These are phyloP conservation scores for Tricholoma sp. DNA, from an alignment of 768 basidiomycete genomes.

Conservation along the genomic window DNA sequence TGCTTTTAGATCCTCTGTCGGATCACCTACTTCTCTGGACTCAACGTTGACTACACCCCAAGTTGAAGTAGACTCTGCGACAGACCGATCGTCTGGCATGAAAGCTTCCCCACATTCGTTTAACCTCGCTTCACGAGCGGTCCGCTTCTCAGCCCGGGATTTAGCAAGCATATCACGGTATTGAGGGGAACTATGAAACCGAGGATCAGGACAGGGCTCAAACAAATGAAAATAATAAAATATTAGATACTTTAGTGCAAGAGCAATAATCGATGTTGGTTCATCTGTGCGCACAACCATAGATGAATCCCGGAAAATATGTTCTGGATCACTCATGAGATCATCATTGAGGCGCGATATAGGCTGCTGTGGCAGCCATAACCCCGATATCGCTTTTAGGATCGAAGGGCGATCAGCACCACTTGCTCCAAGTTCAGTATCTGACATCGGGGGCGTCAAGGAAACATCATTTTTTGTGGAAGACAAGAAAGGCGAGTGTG, in stretches of 20 bases:
- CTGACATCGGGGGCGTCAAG: conserved; percentile 44
- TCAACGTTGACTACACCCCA: conserved; percentile 93
- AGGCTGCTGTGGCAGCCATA: conserved; percentile 65
- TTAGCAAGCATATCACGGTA: conserved; percentile 77
- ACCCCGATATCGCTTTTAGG: conserved; percentile 75
- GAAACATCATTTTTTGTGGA: conserved; percentile 32
- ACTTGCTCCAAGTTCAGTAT: conserved; percentile 42
- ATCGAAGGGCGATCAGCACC: conserved; percentile 69
- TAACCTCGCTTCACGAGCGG: conserved; percentile 50
- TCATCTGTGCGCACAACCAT: conserved; percentile 97
- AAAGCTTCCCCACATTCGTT: conserved; percentile 76
- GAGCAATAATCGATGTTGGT: conserved; percentile 95
- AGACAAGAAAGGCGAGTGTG: conserved; percentile 54
- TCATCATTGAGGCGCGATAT: conserved; percentile 61
- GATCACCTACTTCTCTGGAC: conserved; percentile 55
- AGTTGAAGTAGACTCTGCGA: conserved; percentile 79
- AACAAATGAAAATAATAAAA: conserved; percentile 21
- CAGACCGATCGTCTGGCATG: conserved; percentile 87
- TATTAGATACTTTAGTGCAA: conserved; percentile 73
- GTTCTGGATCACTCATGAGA: conserved; percentile 75
- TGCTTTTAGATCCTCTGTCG: conserved; percentile 69
- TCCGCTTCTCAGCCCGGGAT: conserved; percentile 74
- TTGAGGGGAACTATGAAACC: conserved; percentile 58
- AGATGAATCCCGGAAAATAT: conserved; percentile 90
- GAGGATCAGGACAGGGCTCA: conserved; percentile 1